Percentiles rank a stretch among this genome's conserved stretches.
Evolutionary conservation across 805 yeast genomes (phyloP).

Genomic region (Suhomyces sp.): DNA sequence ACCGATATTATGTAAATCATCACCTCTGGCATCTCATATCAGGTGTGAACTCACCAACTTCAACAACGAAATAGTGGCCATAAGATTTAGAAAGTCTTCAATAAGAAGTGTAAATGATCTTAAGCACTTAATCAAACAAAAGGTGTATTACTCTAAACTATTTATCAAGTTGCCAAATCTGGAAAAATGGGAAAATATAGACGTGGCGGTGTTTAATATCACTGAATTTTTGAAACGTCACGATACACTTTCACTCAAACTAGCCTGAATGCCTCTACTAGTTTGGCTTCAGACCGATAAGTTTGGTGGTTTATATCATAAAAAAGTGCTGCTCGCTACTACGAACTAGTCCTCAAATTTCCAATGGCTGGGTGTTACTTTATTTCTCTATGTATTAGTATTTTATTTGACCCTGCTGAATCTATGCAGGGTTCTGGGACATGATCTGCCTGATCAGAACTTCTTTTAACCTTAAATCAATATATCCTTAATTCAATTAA

Average conservation of each 20-base stretch:
- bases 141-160: constrained; percentile 24
- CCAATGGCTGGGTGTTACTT: not conserved
- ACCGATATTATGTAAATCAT: constrained; percentile 9
- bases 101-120: constrained; percentile 22
- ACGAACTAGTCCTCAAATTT: not conserved
- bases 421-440: not conserved
- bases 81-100: constrained; percentile 22
- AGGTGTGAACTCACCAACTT: constrained; percentile 30
- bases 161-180: constrained; percentile 23
- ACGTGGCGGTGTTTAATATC: constrained; percentile 20
- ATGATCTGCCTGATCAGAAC: not conserved
- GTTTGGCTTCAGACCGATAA: not conserved
- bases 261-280: not conserved
- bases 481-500: not conserved
- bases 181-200: constrained; percentile 26
- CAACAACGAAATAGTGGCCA: constrained; percentile 25
- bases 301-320: no score
- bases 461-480: not conserved
- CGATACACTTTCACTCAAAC: constrained; percentile 2
- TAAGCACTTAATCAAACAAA: constrained; percentile 23
- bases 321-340: not conserved
- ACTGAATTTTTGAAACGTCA: constrained; percentile 16
- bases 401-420: not conserved
- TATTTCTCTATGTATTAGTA: not conserved
- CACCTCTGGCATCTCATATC: constrained; percentile 9